Evolutionary conservation across 2,329 filamentous ascomycete genomes (phyloP).

Genomic region (Setomelanomma holmii): DNA sequence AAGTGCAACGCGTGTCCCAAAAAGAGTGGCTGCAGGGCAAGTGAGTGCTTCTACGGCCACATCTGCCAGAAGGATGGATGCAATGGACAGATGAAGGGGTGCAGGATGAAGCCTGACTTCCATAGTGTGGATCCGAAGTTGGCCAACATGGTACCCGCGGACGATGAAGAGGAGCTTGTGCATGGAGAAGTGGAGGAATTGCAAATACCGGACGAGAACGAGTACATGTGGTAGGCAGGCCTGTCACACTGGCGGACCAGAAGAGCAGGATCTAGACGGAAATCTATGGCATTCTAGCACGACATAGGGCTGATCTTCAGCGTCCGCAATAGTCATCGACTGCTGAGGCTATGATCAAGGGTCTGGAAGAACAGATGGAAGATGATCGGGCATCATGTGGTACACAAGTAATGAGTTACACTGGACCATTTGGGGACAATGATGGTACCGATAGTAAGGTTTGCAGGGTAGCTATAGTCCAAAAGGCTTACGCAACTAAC

Average conservation of each 20-base stretch:
- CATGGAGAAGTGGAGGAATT: neutral
- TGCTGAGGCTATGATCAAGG: no score
- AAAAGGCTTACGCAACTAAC: no score
- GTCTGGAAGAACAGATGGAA: no score
- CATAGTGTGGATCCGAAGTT: conserved; percentile 30
- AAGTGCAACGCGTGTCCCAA: conserved; percentile 53
- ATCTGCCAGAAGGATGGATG: conserved; percentile 49
- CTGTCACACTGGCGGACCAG: no score
- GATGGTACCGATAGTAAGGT: no score
- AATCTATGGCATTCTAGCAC: neutral
- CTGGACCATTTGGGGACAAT: no score
- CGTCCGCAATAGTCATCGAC: no score
- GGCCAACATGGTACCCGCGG: conserved; percentile 26
- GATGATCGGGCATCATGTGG: no score
- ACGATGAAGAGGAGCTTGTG: conserved; percentile 2
- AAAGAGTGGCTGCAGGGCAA: conserved; percentile 51
- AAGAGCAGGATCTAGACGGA: neutral
- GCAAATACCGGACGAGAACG: conserved; percentile 1
- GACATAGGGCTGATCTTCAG: no score
- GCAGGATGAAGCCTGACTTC: conserved; percentile 32
- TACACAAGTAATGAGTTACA: no score
- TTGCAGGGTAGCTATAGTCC: no score
- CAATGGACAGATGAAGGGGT: conserved; percentile 24
- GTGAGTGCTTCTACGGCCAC: conserved; percentile 57
- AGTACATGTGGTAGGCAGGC: neutral